phyloP scores from a whole-genome alignment of 768 basidiomycete genomes.

The Russula griseocarnosa region DNA sequence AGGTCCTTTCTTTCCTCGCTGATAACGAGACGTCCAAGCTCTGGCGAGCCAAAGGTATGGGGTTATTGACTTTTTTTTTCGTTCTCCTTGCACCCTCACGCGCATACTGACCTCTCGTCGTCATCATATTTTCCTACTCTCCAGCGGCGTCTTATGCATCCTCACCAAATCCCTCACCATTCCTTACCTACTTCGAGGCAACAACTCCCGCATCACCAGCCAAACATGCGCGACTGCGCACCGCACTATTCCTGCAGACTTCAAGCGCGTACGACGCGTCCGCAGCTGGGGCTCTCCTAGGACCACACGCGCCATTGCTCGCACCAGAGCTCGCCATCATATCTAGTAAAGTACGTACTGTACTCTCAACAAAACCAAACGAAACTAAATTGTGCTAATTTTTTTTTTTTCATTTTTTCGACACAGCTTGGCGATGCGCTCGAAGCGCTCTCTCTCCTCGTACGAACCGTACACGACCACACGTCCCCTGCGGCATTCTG shows the following conservation, averaged over 20 bases:
- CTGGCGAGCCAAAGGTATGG: constrained; percentile 28
- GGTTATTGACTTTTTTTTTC: neutral
- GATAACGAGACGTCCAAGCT: constrained; percentile 26
- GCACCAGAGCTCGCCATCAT: constrained; percentile 74
- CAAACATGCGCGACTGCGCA: constrained; percentile 70
- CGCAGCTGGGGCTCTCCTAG: constrained; percentile 43
- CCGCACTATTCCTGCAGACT: constrained; percentile 75
- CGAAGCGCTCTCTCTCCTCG: constrained; percentile 62
- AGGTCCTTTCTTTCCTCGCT: constrained; percentile 29
- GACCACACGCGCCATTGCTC: constrained; percentile 50
- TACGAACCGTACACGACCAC: constrained; percentile 65
- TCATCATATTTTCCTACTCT: neutral
- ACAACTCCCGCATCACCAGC: constrained; percentile 75
- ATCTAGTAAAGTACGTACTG: constrained; percentile 71
- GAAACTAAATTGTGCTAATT: neutral
- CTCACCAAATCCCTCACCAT: constrained; percentile 39
- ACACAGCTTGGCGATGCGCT: constrained; percentile 53
- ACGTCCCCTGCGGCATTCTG: constrained; percentile 85
- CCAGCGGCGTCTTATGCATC: constrained; percentile 34
- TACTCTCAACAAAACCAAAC: neutral
- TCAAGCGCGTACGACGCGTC: constrained; percentile 64
- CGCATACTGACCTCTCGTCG: neutral
- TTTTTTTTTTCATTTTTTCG: neutral
- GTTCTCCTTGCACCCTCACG: neutral
- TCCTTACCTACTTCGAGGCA: constrained; percentile 73